These are phyloP conservation scores for Pichia cabralensis DNA, from an alignment of 805 yeast genomes.

Conservation along the genomic window DNA sequence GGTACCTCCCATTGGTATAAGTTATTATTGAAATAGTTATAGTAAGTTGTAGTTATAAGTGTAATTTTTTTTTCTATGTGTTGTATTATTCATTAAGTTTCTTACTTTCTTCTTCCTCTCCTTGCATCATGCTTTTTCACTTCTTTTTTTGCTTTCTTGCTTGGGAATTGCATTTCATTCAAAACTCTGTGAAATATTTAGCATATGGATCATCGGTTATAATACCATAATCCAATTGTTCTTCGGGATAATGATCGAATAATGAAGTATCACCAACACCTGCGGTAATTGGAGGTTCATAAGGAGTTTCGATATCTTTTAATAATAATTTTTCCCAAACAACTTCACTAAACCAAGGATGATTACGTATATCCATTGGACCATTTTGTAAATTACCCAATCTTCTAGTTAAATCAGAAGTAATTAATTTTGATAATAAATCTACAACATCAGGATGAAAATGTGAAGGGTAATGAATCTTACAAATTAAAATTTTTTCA, in stretches of 20 bases:
- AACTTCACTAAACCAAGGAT: conserved; percentile 51
- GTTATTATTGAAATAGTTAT: no score
- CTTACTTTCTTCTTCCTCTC: no score
- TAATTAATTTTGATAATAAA: conserved; percentile 40
- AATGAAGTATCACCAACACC: conserved; percentile 56
- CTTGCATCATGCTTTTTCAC: no score
- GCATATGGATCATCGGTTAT: conserved; percentile 37
- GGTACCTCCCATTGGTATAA: no score
- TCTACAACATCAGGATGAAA: conserved; percentile 46
- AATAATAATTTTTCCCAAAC: conserved; percentile 49
- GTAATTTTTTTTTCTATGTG: no score
- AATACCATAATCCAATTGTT: conserved; percentile 74
- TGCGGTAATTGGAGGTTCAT: conserved; percentile 54
- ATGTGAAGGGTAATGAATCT: conserved; percentile 42
- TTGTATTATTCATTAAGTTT: no score
- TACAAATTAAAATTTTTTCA: conserved; percentile 47
- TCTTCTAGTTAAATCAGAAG: conserved; percentile 44
- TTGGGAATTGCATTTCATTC: no score
- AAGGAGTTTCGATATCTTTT: conserved; percentile 53
- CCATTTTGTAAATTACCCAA: conserved; percentile 52
- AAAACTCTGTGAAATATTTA: conserved; percentile 24
- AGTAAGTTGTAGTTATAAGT: no score
- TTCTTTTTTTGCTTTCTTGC: not conserved
- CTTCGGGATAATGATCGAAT: conserved; percentile 70
- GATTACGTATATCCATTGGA: conserved; percentile 44